phyloP scores from a whole-genome alignment of 768 basidiomycete species.

The Boletus insuetus region DNA sequence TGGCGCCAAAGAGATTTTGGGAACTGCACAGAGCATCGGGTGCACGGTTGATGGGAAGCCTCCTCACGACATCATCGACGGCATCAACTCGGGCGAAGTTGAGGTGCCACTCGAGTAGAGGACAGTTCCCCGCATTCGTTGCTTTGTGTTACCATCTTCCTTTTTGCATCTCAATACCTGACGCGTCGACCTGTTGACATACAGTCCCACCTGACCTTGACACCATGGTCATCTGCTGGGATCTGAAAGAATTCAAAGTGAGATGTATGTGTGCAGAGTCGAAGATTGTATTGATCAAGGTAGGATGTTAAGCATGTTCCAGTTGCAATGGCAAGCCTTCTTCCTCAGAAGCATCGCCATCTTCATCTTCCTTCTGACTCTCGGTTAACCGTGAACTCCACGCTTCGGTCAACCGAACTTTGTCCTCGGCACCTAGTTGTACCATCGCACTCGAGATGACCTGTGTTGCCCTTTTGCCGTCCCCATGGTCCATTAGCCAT shows the following conservation, averaged over 20 bases:
- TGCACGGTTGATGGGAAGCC: slow-evolving; percentile 95
- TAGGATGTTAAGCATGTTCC: slow-evolving; percentile 1
- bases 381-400: slow-evolving; percentile 31
- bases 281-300: not conserved
- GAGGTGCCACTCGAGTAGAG: slow-evolving; percentile 83
- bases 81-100: slow-evolving; percentile 78
- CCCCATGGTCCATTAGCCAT: slow-evolving; percentile 44
- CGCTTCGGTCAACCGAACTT: slow-evolving; percentile 34
- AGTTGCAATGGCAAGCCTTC: slow-evolving; percentile 15
- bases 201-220: no score
- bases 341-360: slow-evolving; percentile 7
- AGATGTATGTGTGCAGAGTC: not conserved
- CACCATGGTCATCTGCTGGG: not conserved
- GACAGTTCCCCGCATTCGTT: slow-evolving; percentile 20
- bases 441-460: slow-evolving; percentile 35
- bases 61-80: slow-evolving; percentile 91
- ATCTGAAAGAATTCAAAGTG: not conserved
- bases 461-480: slow-evolving; percentile 40
- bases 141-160: slow-evolving; percentile 8
- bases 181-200: not conserved
- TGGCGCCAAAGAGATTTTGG: slow-evolving; percentile 95
- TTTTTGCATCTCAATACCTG: slow-evolving; percentile 12
- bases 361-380: slow-evolving; percentile 8
- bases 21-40: slow-evolving; percentile 94
- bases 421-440: slow-evolving; percentile 26